Evolutionary conservation across 208 protist genomes (phyloP).

Genomic region (Zelonia costaricensis): DNA sequence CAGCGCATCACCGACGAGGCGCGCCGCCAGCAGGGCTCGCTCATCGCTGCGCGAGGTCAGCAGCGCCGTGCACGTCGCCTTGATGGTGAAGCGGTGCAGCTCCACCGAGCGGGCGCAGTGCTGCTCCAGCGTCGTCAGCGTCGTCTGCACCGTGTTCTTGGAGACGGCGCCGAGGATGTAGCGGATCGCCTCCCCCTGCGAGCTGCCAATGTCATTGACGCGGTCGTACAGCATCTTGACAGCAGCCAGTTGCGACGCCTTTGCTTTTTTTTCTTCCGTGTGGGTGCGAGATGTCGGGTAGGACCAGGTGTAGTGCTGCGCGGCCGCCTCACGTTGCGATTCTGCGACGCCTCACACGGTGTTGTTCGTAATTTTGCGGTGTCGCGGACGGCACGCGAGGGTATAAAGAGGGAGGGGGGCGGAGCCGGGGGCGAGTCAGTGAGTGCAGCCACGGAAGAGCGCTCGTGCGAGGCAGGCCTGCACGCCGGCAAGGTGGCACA

Average conservation of each 20-base stretch:
- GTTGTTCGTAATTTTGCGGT: too few species aligned
- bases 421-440: too few species aligned
- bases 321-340: too few species aligned
- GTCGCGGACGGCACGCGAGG: too few species aligned
- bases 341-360: too few species aligned
- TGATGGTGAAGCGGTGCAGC: slow-evolving; percentile 65
- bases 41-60: slow-evolving; percentile 40
- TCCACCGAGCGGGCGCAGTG: slow-evolving; percentile 50
- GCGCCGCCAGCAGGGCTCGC: slow-evolving; percentile 40
- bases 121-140: slow-evolving; percentile 68
- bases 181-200: slow-evolving; percentile 70
- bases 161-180: slow-evolving; percentile 71
- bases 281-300: neutral
- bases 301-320: too few species aligned
- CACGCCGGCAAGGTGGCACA: too few species aligned
- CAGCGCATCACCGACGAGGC: slow-evolving; percentile 62
- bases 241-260: too few species aligned
- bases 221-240: slow-evolving; percentile 73
- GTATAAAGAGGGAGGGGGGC: too few species aligned
- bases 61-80: slow-evolving; percentile 28
- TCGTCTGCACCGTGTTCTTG: slow-evolving; percentile 76
- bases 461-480: too few species aligned
- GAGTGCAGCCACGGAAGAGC: too few species aligned
- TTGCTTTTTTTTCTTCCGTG: neutral
- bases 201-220: slow-evolving; percentile 68